Percentiles rank a stretch among this genome's conserved stretches.
Conservation (phyloP, 352 stramenopile species). For the Labyrinthula sp. region DNA sequence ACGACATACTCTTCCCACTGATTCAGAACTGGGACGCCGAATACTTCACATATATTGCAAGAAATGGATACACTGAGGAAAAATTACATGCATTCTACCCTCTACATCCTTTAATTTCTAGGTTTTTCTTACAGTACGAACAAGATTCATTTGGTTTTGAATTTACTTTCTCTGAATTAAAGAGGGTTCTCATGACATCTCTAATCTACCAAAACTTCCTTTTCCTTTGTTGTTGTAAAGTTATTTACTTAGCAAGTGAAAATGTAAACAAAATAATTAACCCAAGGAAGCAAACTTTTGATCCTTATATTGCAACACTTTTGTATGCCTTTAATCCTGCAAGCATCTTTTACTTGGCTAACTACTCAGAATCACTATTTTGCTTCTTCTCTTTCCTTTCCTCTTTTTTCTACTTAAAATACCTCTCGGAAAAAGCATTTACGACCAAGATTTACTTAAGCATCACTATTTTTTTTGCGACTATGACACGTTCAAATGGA, state of each 20-base stretch:
- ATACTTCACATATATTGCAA: conserved; percentile 50
- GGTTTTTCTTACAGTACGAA: background rate
- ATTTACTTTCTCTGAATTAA: background rate
- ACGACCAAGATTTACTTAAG: background rate
- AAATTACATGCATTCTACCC: conserved; percentile 60
- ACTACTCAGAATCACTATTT: conserved; percentile 48
- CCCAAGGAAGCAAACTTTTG: no score
- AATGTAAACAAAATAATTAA: background rate
- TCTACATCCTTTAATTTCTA: conserved; percentile 35
- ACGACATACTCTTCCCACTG: no score
- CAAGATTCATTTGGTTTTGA: background rate
- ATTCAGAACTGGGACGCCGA: conserved; percentile 63
- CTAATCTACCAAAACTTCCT: background rate
- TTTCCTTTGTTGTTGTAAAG: conserved; percentile 45
- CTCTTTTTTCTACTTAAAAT: conserved; percentile 31
- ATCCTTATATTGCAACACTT: conserved; percentile 3
- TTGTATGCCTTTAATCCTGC: conserved; percentile 45
- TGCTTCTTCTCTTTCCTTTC: conserved; percentile 35
- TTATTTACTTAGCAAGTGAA: conserved; percentile 29
- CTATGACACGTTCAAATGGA: conserved; percentile 51
- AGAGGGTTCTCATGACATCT: background rate
- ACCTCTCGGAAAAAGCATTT: background rate
- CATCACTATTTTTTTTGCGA: conserved; percentile 43
- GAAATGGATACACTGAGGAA: conserved; percentile 53
- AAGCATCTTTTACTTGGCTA: conserved; percentile 43